Evolutionary conservation across 2,329 filamentous ascomycete genomes (phyloP), one percentile per base, ranked within the genome.

Genomic region (Microsporum audouinii): DNA sequence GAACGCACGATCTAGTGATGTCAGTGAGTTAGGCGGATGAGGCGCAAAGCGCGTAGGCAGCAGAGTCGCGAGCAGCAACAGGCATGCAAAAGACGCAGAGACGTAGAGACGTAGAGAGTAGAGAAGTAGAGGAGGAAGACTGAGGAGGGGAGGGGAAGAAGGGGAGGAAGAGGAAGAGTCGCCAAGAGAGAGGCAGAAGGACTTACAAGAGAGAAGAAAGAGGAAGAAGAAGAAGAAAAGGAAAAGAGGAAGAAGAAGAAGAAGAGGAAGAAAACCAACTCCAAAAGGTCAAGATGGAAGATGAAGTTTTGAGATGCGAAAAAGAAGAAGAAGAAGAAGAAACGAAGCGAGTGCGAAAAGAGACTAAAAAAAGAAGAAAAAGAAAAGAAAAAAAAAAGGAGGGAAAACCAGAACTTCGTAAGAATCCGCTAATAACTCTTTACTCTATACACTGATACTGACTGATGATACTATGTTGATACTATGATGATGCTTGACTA

Each of bases 11-110:
- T 23, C 27, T 41, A 41, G 56, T 17, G 17, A 17, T 17, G 17
- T 17, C 17, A 17, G 17, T 17, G 17, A 17, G 17, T 17, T 17
- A 17, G 17, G 17, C 17, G 17, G 47, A 55, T 49, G 34, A 58
- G 51, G 39, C 59, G 57, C 53, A 29, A 57, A 47, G 47, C 38
- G 41, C 23, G 57, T 34, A 34, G 5, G 34, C 36, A 38, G 38
- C 39, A 49, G 56, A 51, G 17, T 17, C 53, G 34, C 36, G 47
- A 47, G 60, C 58, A 63, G 58, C 34, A 4, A 12, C 36, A 39
- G 36, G 36, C 36, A 12, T 17, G 14, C 36, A 12, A 12, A 39
- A 39, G 45, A 61, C 45, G 12, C 34, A 56, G 33, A 41, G 47
- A 57, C 17, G 39, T 14, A 41, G 39, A 58, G 17, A 61, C 27